These are phyloP conservation scores for Rhizophlyctis rosea DNA, from an alignment of 192 early-diverging fungal species.

Conservation along the genomic window DNA sequence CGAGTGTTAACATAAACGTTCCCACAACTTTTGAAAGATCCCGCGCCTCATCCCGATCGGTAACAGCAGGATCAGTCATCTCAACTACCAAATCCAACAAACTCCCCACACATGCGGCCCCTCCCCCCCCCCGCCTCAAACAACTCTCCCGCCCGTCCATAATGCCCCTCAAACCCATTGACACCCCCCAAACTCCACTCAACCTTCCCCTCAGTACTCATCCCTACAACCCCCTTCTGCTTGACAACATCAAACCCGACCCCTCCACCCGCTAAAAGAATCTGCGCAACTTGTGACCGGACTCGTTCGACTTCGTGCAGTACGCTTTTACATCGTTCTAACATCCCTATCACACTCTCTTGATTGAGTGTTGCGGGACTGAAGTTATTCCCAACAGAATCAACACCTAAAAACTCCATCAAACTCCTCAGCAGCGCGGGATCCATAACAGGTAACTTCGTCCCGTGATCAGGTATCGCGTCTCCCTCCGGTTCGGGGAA, in stretches of 20 bases:
- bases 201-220: conserved; percentile 30
- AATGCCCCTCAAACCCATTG: not conserved
- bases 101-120: not conserved
- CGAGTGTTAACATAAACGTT: not conserved
- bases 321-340: conserved; percentile 11
- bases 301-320: conserved; percentile 11
- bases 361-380: conserved; percentile 6
- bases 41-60: not conserved
- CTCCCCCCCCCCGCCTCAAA: not conserved
- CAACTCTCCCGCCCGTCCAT: not conserved
- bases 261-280: conserved; percentile 3
- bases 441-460: conserved; percentile 24
- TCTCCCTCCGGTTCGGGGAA: conserved; percentile 20
- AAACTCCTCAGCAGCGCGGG: conserved; percentile 19
- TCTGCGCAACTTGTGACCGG: conserved; percentile 9
- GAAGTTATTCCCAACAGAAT: conserved; percentile 11
- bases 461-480: conserved; percentile 22
- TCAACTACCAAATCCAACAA: not conserved
- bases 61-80: not conserved
- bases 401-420: conserved; percentile 13
- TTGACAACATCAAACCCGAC: conserved; percentile 24
- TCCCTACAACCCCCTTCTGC: conserved; percentile 27
- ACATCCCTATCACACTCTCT: conserved; percentile 5
- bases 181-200: conserved; percentile 17
- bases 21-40: not conserved